Evolutionary conservation across 805 yeast species (phyloP).

Genomic region (Kluyveromyces siamensis): DNA sequence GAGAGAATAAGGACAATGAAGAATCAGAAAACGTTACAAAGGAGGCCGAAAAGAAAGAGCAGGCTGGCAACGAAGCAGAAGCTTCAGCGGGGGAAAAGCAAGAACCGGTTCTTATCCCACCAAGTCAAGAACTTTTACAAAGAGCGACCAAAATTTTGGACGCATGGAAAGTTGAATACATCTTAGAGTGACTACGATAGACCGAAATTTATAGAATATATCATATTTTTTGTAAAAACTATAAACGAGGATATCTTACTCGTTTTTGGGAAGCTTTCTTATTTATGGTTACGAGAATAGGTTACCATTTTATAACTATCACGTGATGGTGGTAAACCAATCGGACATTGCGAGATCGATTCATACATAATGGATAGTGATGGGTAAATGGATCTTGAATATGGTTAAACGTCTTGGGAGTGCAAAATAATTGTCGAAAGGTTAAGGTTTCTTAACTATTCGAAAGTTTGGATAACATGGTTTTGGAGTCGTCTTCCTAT

Average conservation of each 20-base stretch:
- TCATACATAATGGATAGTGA: too few relatives aligned
- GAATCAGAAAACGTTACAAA: neutral
- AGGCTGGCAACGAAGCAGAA: neutral
- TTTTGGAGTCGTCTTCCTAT: neutral
- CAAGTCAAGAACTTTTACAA: conserved; percentile 16
- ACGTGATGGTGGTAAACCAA: too few relatives aligned
- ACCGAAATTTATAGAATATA: too few relatives aligned
- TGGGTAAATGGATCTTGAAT: too few relatives aligned
- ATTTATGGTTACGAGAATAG: too few relatives aligned
- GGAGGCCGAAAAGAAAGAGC: neutral
- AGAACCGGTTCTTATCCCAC: conserved; percentile 7
- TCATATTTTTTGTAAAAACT: neutral
- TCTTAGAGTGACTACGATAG: neutral
- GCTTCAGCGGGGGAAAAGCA: conserved; percentile 4
- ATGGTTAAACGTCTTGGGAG: too few relatives aligned
- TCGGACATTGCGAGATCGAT: too few relatives aligned
- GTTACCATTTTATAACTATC: too few relatives aligned
- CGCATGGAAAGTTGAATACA: conserved; percentile 7
- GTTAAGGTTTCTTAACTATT: neutral
- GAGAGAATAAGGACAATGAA: conserved; percentile 3
- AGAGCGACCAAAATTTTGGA: conserved; percentile 16
- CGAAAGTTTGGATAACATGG: neutral
- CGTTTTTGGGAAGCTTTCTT: too few relatives aligned
- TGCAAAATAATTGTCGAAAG: too few relatives aligned
- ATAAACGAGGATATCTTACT: too few relatives aligned